These are phyloP conservation scores for Apiospora rasikravindrae DNA, from an alignment of 2,329 filamentous ascomycete genomes.

Conservation along the genomic window DNA sequence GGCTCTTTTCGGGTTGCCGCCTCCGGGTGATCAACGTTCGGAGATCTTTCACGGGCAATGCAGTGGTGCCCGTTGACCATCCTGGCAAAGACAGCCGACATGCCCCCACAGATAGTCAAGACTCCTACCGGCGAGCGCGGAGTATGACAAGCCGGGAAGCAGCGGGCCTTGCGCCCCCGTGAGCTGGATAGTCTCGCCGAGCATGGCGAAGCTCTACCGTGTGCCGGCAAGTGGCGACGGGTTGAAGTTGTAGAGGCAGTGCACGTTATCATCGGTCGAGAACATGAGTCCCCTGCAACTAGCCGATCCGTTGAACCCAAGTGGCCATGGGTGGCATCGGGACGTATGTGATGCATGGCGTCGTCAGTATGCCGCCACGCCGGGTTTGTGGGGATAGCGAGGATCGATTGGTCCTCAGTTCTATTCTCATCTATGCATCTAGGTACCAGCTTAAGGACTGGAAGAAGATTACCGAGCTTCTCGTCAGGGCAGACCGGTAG, in stretches of 20 bases:
- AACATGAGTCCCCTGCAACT: constrained; percentile 21
- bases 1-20: neutral
- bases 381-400: too few species aligned
- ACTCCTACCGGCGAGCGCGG: neutral
- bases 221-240: constrained; percentile 22
- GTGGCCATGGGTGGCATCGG: too few species aligned
- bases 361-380: too few species aligned
- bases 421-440: too few species aligned
- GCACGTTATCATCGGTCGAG: constrained; percentile 21
- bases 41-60: neutral
- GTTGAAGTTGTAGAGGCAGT: constrained; percentile 21
- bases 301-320: too few species aligned
- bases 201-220: too few species aligned
- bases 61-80: neutral
- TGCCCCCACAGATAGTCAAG: neutral
- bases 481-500: neutral
- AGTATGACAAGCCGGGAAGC: neutral
- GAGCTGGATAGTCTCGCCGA: constrained; percentile 23
- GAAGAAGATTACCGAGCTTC: neutral
- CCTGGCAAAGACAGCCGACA: neutral
- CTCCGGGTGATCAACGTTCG: neutral
- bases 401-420: too few species aligned
- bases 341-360: too few species aligned
- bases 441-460: too few species aligned
- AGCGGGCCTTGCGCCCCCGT: neutral